These are phyloP conservation scores for Trichoderma aggressivum DNA, from an alignment of 2,329 filamentous ascomycete species.

Conservation along the genomic window DNA sequence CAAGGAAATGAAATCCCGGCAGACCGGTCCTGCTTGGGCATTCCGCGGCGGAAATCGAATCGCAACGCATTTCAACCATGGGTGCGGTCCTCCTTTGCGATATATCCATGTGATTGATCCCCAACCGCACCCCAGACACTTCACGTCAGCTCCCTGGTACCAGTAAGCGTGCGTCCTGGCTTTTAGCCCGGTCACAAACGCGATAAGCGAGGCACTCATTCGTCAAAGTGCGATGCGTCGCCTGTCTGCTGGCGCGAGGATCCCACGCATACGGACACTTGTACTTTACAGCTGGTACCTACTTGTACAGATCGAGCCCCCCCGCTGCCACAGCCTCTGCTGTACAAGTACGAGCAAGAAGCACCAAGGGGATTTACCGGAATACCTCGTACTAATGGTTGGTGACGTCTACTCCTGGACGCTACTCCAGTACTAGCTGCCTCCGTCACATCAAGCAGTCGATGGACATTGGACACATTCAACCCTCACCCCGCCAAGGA, in stretches of 20 bases:
- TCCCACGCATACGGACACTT: neutral
- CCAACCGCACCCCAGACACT: neutral
- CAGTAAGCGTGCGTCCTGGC: conserved; percentile 9
- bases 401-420: conserved; percentile 3
- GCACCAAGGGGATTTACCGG: neutral
- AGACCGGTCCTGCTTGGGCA: neutral
- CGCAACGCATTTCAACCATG: neutral
- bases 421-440: neutral
- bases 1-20: neutral
- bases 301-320: neutral
- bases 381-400: neutral
- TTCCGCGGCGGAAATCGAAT: neutral
- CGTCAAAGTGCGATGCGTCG: neutral
- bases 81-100: neutral
- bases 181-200: conserved; percentile 15
- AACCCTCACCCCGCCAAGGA: conserved; percentile 14
- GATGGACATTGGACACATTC: conserved; percentile 12
- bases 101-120: neutral
- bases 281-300: neutral
- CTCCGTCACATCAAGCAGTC: conserved; percentile 2
- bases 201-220: conserved; percentile 20
- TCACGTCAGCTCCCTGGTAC: conserved; percentile 1
- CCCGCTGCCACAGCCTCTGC: neutral
- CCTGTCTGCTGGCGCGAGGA: neutral
- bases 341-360: neutral